These are phyloP conservation scores for Notholithocarpus densiflorus DNA, from an alignment of 306 rosid species.

Conservation along the genomic window DNA sequence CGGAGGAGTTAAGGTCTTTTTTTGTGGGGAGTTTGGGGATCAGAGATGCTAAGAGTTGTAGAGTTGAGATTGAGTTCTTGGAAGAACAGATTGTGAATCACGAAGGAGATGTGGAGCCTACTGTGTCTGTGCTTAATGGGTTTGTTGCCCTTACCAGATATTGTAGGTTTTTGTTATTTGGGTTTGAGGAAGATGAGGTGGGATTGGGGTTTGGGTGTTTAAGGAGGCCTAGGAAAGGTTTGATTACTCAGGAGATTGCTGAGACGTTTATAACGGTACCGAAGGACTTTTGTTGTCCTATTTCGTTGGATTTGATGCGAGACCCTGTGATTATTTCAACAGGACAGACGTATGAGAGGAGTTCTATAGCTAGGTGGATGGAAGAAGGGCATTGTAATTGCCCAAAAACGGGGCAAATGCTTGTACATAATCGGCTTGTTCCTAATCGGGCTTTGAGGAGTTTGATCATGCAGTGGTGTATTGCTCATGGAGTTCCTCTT, in stretches of 20 bases:
- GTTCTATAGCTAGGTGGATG: slow-evolving; percentile 83
- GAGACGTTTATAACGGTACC: slow-evolving; percentile 75
- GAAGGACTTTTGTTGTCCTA: slow-evolving; percentile 80
- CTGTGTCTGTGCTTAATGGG: slow-evolving; percentile 71
- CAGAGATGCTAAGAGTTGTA: slow-evolving; percentile 58
- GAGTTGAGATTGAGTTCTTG: slow-evolving; percentile 73
- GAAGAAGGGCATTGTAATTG: slow-evolving; percentile 92
- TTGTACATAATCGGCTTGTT: slow-evolving; percentile 55
- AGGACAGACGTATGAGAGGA: slow-evolving; percentile 85
- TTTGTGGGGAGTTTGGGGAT: slow-evolving; percentile 55
- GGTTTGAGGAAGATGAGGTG: slow-evolving; percentile 81
- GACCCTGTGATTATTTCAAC: slow-evolving; percentile 87
- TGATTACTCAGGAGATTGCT: slow-evolving; percentile 67
- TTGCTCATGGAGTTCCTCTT: slow-evolving; percentile 72
- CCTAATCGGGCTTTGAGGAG: slow-evolving; percentile 78
- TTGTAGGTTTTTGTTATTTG: slow-evolving; percentile 79
- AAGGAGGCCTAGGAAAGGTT: slow-evolving; percentile 51
- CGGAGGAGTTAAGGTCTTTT: slow-evolving; percentile 45
- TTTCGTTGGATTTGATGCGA: slow-evolving; percentile 80
- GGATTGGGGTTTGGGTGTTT: slow-evolving; percentile 35
- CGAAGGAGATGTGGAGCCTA: slow-evolving; percentile 85
- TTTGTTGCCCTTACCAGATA: slow-evolving; percentile 83
- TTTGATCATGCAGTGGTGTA: slow-evolving; percentile 81
- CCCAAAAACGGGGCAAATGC: slow-evolving; percentile 92
- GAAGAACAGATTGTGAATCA: slow-evolving; percentile 95